Conservation (phyloP, 164 flowering plant genomes). For the Vitis labrusca region DNA sequence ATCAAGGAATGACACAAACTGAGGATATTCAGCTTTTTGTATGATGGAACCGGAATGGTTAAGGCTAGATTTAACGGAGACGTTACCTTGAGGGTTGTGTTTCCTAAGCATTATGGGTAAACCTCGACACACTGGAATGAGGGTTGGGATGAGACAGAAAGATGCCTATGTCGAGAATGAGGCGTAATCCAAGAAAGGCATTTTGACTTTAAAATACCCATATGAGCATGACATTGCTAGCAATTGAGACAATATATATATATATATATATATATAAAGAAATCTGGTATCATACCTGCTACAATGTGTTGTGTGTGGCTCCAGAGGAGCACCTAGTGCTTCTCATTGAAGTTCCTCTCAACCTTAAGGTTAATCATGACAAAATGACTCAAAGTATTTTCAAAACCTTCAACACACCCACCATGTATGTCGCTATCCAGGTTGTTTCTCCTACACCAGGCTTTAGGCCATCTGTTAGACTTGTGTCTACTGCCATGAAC, state of each 20-base stretch:
- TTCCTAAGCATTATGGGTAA: too few relatives aligned
- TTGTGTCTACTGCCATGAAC: too few relatives aligned
- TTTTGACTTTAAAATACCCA: conserved; percentile 68
- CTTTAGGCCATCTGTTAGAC: too few relatives aligned
- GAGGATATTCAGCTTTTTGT: too few relatives aligned
- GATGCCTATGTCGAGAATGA: conserved; percentile 82
- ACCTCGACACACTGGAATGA: too few relatives aligned
- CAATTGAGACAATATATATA: conserved; percentile 75
- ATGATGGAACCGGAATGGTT: too few relatives aligned
- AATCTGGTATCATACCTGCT: conserved; percentile 81
- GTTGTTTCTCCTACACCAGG: conserved; percentile 11
- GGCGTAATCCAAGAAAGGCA: conserved; percentile 82
- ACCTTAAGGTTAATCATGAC: conserved; percentile 82
- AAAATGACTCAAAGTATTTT: conserved; percentile 86
- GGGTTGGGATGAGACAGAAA: conserved; percentile 38
- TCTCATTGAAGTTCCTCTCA: conserved; percentile 78
- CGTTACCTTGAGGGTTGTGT: too few relatives aligned
- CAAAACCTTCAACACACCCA: conserved; percentile 77
- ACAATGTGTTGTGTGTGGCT: conserved; percentile 80
- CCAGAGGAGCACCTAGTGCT: conserved; percentile 86
- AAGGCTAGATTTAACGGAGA: too few relatives aligned
- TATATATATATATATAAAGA: too few relatives aligned
- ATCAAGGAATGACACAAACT: too few relatives aligned
- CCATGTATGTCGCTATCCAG: conserved; percentile 22
- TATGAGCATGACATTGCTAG: conserved; percentile 79